Evolutionary conservation across 352 stramenopile species (phyloP), one percentile per base, ranked within the genome.

Genomic region (Globisporangium paroecandrum): DNA sequence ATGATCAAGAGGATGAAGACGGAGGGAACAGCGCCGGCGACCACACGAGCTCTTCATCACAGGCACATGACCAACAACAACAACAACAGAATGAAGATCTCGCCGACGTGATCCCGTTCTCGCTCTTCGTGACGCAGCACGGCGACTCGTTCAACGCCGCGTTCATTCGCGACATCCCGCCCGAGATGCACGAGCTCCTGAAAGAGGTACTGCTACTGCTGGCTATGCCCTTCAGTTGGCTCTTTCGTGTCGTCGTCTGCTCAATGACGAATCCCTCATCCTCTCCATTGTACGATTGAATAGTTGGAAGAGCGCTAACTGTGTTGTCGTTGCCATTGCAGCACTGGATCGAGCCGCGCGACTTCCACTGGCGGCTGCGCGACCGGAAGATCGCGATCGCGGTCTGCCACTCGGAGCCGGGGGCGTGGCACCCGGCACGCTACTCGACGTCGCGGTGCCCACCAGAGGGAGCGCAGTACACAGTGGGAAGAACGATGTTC

Each of bases 401-500:
- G 6, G 80, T 98, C 18, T 98, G 94, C 65, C 94, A 98, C 69
- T 97, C 88, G 15, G 94, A 98, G 70, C 94, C 94, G 4, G 94
- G 94, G 0, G 94, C 92, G 18, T 98, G 94, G 94, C 69, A 93
- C n/a, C 85, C 83, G 1, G 77, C 89, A 1, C 69, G 72, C 47
- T 97, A 95, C 70, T 78, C 73, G 56, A 92, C 82, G 27, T 87
- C 80, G 18, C 75, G 73, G 22, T 97, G 85, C 77, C 90, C 85
- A 8, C 87, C 86, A 0, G 22, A 66, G 1, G 66, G 72, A 0
- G 72, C 81, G 6, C 57, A 56, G 57, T 97, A 91, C 69, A 81
- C 64, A 0, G 82, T 98, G 8, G 94, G 94, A 13, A 69, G 94
- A 1, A 98, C 94, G 1, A 98, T 98, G 94, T 98, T 98, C 65